Evolutionary conservation across 1,284 basidiomycete species (phyloP).

Genomic region (Cryptococcus wingfieldii): DNA sequence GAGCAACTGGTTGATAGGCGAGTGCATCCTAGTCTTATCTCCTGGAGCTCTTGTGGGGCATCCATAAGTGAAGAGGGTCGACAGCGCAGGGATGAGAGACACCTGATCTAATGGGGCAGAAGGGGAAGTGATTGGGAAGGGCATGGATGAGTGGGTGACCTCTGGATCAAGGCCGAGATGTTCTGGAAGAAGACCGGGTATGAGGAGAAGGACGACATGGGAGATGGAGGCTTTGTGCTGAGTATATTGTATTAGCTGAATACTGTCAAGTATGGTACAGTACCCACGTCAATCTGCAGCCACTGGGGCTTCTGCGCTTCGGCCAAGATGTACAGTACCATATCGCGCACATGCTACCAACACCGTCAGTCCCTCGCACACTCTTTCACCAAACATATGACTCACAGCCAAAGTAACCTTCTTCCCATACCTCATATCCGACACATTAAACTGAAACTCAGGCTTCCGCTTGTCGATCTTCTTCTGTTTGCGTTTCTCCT

Average conservation of each 20-base stretch:
- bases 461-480: conserved; percentile 66
- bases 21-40: conserved; percentile 74
- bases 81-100: conserved; percentile 62
- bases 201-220: conserved; percentile 70
- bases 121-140: conserved; percentile 54
- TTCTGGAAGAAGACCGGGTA: conserved; percentile 73
- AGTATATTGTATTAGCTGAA: no score
- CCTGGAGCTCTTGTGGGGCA: conserved; percentile 86
- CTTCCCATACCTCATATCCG: conserved; percentile 65
- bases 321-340: conserved; percentile 72
- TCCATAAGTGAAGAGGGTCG: conserved; percentile 79
- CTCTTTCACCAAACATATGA: neutral
- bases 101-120: conserved; percentile 35
- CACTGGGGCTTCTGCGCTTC: conserved; percentile 76
- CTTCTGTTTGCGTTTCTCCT: conserved; percentile 68
- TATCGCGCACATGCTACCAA: conserved; percentile 72
- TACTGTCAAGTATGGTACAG: neutral
- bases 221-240: conserved; percentile 68
- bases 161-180: conserved; percentile 60
- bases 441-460: conserved; percentile 70
- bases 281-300: conserved; percentile 70
- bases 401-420: conserved; percentile 71
- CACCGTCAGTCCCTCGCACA: neutral
- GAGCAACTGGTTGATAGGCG: conserved; percentile 75
- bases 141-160: conserved; percentile 56